Percentiles rank a stretch among this genome's conserved stretches.
Conservation (phyloP, 148 eudicot species). For the Rhododendron henanense region DNA sequence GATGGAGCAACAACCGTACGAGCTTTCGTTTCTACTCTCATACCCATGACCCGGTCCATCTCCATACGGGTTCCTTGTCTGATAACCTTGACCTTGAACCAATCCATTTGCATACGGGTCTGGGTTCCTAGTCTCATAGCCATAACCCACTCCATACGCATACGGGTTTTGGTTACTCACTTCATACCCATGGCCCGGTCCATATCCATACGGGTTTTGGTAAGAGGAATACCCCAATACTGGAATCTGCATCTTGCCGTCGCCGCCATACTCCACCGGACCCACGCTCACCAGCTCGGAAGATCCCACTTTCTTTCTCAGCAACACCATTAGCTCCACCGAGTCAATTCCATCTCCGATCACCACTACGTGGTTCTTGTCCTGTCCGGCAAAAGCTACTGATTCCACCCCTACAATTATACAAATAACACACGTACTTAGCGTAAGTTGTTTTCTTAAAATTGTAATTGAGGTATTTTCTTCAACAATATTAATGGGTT, state of each 20-base stretch:
- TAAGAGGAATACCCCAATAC: background rate
- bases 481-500: background rate
- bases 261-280: background rate
- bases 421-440: background rate
- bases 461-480: background rate
- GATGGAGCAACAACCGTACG: background rate
- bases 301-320: conserved; percentile 20
- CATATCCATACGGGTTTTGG: background rate
- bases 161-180: background rate
- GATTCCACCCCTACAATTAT: conserved; percentile 18
- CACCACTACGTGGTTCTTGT: background rate
- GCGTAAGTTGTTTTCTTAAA: background rate
- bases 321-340: background rate
- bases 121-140: background rate
- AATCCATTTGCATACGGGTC: background rate
- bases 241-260: background rate
- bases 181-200: background rate
- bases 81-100: too few species aligned
- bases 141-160: background rate
- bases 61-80: too few species aligned
- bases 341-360: background rate
- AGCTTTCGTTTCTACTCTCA: too few species aligned
- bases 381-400: conserved; percentile 12
- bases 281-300: conserved; percentile 15
- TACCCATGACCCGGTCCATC: background rate